Percentiles rank a stretch among this genome's conserved stretches.
Conservation (phyloP, 805 yeast species). For the Schwanniomyces sp. region DNA sequence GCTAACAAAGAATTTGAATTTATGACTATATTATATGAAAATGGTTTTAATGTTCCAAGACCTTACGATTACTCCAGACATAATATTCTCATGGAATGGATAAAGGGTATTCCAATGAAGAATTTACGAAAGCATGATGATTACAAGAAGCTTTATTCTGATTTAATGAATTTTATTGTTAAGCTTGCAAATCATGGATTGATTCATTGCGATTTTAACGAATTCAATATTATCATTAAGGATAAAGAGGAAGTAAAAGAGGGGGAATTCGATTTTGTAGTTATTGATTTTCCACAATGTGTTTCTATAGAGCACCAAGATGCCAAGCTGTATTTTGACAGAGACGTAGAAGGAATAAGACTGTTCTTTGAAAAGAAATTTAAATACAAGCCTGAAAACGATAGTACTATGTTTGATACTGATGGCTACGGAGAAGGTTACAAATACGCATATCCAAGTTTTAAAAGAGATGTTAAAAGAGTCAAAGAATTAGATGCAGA, state of each 20-base stretch:
- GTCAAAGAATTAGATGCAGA: constrained; percentile 72
- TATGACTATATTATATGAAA: constrained; percentile 69
- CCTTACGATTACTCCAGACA: constrained; percentile 92
- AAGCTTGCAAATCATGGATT: constrained; percentile 83
- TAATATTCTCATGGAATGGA: constrained; percentile 88
- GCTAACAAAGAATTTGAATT: constrained; percentile 92
- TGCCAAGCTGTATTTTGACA: constrained; percentile 81
- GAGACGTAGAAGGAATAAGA: constrained; percentile 91
- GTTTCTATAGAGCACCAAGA: constrained; percentile 88
- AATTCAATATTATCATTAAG: constrained; percentile 87
- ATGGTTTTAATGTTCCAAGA: constrained; percentile 83
- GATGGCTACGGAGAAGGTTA: constrained; percentile 84
- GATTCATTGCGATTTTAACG: constrained; percentile 97
- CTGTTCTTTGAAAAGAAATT: constrained; percentile 79
- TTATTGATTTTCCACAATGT: constrained; percentile 98
- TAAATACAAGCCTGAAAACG: constrained; percentile 67
- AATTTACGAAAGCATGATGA: constrained; percentile 70
- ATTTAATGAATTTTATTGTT: constrained; percentile 84
- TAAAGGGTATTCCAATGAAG: constrained; percentile 89
- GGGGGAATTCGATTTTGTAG: constrained; percentile 71
- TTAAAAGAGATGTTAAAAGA: constrained; percentile 73
- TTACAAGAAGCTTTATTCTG: constrained; percentile 72
- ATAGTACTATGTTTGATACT: constrained; percentile 68
- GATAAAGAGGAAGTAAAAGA: constrained; percentile 52
- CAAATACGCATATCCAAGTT: constrained; percentile 74